Evolutionary conservation across 495 filamentous ascomycete genomes (phyloP), one percentile per base, ranked within the genome.

Genomic region (Penicillium bialowiezense): DNA sequence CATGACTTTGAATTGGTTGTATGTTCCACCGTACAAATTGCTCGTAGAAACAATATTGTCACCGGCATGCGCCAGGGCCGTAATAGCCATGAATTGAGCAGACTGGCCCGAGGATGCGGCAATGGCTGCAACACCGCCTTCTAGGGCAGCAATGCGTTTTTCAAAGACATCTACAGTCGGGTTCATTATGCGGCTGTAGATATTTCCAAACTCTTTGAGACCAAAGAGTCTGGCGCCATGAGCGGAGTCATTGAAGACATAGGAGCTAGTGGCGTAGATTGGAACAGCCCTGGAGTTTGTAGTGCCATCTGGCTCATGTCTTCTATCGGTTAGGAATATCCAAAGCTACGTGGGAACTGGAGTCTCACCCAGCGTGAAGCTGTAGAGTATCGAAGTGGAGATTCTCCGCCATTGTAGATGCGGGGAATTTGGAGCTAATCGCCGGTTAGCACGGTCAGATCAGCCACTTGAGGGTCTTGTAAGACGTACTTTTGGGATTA

Each of bases 151-250:
- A 35, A 97, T 88, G 42, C 93, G 84, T 77, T 97, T 97, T 71
- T 98, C 93, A 51, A 97, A 93, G 35, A 97, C 95, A 71, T 97
- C 95, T 49, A 96, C 89, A 5, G 93, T 98, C 2, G 93, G 93
- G 68, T 98, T 98, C 90, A 95, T 95, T 58, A 98, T 93, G 48
- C 93, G 87, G 60, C 86, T 90, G 78, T 98, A 98, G 73, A 98
- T 97, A 71, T 98, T 97, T 65, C 92, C 95, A 65, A 95, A 92
- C 68, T 97, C 92, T 67, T 97, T 95, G 71, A 98, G 90, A 56
- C 90, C 90, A 64, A 98, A 98, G 19, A 98, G 85, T 62, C 92
- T 84, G 42, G 95, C 95, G 54, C 91, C 93, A 67, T 97, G 93
- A 41, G 91, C 93, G 29, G 90, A 95, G 74, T 97, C 90, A 80